Base-by-base conservation (phyloP, 495 filamentous ascomycete genomes). In the Aspergillus leporis region DNA sequence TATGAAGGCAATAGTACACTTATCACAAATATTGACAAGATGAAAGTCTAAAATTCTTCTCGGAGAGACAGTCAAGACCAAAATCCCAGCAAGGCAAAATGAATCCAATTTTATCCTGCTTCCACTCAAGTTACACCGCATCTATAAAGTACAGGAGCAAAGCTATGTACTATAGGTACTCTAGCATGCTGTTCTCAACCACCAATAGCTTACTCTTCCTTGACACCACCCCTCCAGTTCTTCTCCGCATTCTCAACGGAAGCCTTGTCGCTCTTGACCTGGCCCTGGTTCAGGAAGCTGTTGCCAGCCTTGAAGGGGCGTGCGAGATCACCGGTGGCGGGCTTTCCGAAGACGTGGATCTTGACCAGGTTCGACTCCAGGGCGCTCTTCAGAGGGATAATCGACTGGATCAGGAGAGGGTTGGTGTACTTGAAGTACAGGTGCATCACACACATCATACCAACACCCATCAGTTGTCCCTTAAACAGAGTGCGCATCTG, bases 381-480 rank as follows among this genome's bases (percentile, higher is more conserved):
- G 12, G 91, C 94, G 67, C 89, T 82, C 87, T 98, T 98, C 70
- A 98, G 82, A 31, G 94, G 94, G 72, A 98, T 93, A 82, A 98
- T 96, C 69, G 88, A 92, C 85, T 98, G 94, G 82, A 98, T 95
- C 70, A 98, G 78, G 38, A 98, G 90, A 34, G 94, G 94, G 86
- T 97, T 98, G 79, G 93, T 97, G 88, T 97, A 98, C 77, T 96
- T 90, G 81, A 98, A 87, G 86, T 98, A 98, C 64, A 97, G 60
- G 80, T 97, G 94, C 94, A 98, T 98, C 69, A 97, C 87, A 61
- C 76, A 85, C 94, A 98, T 98, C 94, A 98, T 98, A 67, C 84
- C 91, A 51, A 98, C 81, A 51, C 94, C 94, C 89, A 96, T 97
- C 62, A 96, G 77, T 73, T 97, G 92, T 63, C 87, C 82, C 79